Evolutionary conservation across 2,329 filamentous ascomycete genomes (phyloP).

Genomic region (Fusarium bulbicola): DNA sequence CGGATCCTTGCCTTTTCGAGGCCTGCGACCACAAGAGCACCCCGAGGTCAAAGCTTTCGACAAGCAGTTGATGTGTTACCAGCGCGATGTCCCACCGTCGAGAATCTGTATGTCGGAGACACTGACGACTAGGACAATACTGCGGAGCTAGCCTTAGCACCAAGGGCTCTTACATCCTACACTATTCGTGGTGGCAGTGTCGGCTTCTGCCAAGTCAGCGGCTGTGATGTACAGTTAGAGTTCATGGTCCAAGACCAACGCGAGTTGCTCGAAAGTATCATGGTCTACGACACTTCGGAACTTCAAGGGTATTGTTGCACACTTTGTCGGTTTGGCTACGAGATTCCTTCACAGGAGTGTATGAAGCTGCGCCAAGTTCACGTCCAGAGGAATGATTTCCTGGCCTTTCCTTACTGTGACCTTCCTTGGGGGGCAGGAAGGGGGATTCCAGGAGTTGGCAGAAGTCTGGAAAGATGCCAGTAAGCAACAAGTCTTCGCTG

Average conservation of each 20-base stretch:
- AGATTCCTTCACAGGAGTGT: neutral
- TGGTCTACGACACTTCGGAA: neutral
- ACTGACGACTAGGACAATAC: neutral
- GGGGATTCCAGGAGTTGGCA: accelerated
- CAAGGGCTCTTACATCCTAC: neutral
- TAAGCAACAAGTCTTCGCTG: neutral
- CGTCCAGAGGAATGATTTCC: neutral
- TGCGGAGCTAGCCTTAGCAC: accelerated
- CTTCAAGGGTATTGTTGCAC: neutral
- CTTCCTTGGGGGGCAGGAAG: neutral
- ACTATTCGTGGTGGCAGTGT: accelerated
- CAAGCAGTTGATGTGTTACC: neutral
- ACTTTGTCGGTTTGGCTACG: neutral
- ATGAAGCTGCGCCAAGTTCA: neutral
- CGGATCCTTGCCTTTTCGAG: neutral
- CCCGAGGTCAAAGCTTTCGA: too few relatives aligned
- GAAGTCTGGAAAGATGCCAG: neutral
- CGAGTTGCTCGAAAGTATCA: neutral
- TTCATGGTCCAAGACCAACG: neutral
- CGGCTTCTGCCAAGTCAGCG: neutral
- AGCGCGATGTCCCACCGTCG: accelerated
- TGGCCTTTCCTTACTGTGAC: neutral
- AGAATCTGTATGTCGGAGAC: neutral
- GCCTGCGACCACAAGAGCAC: neutral
- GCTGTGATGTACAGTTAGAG: neutral